Evolutionary conservation across 2,329 filamentous ascomycete species (phyloP).

Genomic region (Fusarium kyushuense): DNA sequence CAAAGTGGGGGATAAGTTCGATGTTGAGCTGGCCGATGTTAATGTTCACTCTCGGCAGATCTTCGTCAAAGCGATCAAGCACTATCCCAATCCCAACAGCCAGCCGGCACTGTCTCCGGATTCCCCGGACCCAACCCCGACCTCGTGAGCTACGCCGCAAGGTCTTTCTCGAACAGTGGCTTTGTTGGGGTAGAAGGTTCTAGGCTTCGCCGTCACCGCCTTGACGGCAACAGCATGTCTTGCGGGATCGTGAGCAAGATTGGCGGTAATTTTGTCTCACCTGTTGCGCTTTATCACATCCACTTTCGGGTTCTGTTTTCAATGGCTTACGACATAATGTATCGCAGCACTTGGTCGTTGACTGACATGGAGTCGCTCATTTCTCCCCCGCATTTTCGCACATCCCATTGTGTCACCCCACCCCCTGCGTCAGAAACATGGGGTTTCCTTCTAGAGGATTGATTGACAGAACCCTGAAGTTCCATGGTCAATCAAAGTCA

Average conservation of each 20-base stretch:
- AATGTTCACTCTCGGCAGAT: conserved; percentile 63
- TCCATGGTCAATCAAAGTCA: neutral
- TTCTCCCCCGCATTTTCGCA: conserved; percentile 37
- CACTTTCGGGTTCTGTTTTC: conserved; percentile 9
- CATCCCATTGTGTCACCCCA: conserved; percentile 17
- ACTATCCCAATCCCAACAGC: conserved; percentile 15
- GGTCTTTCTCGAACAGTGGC: conserved; percentile 14
- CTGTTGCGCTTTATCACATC: neutral
- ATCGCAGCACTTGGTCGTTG: conserved; percentile 16
- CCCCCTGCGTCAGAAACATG: conserved; percentile 39
- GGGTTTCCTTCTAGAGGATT: conserved; percentile 21
- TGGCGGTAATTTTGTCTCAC: conserved; percentile 26
- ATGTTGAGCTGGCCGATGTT: conserved; percentile 66
- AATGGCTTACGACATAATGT: conserved; percentile 6
- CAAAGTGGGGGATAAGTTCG: conserved; percentile 64
- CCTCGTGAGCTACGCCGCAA: conserved; percentile 36
- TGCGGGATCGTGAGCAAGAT: conserved; percentile 28
- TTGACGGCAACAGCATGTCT: conserved; percentile 25
- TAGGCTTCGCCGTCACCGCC: conserved; percentile 32
- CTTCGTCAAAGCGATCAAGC: conserved; percentile 59
- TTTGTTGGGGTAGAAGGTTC: conserved; percentile 30
- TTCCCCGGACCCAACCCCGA: conserved; percentile 24
- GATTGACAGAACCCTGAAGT: conserved; percentile 32
- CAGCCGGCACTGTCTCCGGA: conserved; percentile 34
- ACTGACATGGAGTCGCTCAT: conserved; percentile 28